These are phyloP conservation scores for Salix exigua DNA, from an alignment of 345 rosid species.

Conservation along the genomic window DNA sequence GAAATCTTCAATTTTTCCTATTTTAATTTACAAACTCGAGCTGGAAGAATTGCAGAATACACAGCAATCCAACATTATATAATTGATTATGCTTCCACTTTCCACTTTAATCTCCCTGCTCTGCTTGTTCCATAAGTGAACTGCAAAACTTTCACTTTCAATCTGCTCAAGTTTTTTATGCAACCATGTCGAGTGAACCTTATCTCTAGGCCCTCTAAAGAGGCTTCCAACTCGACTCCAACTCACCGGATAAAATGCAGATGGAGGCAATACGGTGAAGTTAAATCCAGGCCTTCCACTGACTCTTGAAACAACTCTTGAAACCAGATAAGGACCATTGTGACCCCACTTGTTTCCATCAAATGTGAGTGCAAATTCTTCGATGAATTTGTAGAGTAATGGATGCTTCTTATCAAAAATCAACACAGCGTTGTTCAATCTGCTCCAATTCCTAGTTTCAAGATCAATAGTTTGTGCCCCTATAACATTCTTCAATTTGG, in stretches of 20 bases:
- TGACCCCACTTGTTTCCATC: constrained; percentile 97
- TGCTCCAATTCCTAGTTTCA: constrained; percentile 66
- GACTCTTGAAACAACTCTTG: constrained; percentile 64
- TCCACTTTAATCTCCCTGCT: constrained; percentile 56
- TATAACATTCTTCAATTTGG: constrained; percentile 49
- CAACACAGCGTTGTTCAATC: constrained; percentile 82
- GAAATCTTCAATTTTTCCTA: neutral
- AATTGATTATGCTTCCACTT: constrained; percentile 61
- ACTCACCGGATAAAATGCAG: constrained; percentile 80
- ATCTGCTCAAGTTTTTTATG: constrained; percentile 43
- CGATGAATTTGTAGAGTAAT: constrained; percentile 59
- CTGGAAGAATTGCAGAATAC: constrained; percentile 59
- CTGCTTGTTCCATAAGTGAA: constrained; percentile 90
- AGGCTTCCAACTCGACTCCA: constrained; percentile 65
- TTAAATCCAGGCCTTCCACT: constrained; percentile 32
- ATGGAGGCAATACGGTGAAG: constrained; percentile 68
- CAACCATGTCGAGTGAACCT: constrained; percentile 50
- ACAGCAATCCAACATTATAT: constrained; percentile 49
- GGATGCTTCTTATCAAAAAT: constrained; percentile 78
- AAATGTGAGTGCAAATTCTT: constrained; percentile 76
- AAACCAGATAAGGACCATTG: constrained; percentile 88
- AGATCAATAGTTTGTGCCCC: constrained; percentile 73
- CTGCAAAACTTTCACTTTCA: constrained; percentile 43
- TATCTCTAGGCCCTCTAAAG: constrained; percentile 41
- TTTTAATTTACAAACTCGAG: constrained; percentile 17